A percentile compares a stretch with the other conserved stretches of the same genome.
These are phyloP conservation scores for Xylaria sp. DNA, from an alignment of 2,329 filamentous ascomycete species.

Conservation along the genomic window DNA sequence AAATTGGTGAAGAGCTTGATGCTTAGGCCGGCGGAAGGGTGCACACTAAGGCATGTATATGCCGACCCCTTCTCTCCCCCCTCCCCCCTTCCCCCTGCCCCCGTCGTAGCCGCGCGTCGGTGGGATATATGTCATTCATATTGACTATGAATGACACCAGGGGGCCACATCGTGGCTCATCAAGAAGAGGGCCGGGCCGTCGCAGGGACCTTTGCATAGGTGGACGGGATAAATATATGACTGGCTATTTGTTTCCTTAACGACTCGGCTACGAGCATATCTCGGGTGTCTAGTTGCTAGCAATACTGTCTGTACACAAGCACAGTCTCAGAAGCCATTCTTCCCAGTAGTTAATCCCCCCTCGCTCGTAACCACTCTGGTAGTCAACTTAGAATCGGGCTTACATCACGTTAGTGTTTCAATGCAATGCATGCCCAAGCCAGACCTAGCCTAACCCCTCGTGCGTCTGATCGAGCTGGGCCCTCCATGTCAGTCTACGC, in stretches of 20 bases:
- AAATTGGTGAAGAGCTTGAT: slow-evolving; percentile 11
- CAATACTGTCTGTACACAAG: slow-evolving; percentile 20
- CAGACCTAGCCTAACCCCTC: slow-evolving; percentile 1
- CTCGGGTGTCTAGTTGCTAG: slow-evolving; percentile 19
- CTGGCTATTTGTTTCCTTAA: slow-evolving; percentile 9
- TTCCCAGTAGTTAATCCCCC: neutral
- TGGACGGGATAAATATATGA: slow-evolving; percentile 8
- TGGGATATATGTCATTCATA: slow-evolving; percentile 3
- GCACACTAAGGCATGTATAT: neutral
- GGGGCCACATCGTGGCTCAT: slow-evolving; percentile 6
- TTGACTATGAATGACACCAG: neutral
- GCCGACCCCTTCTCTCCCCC: neutral
- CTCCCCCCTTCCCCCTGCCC: neutral
- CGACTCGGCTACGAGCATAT: slow-evolving; percentile 21
- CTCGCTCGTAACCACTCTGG: neutral
- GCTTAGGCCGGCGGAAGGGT: neutral
- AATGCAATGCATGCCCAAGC: slow-evolving; percentile 19
- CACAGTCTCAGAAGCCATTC: slow-evolving; percentile 9
- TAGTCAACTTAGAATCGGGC: neutral
- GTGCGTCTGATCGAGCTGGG: slow-evolving; percentile 20
- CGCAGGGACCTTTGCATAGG: slow-evolving; percentile 6
- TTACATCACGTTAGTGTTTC: slow-evolving; percentile 11
- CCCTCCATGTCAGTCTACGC: slow-evolving; percentile 7
- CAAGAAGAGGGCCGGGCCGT: slow-evolving; percentile 12
- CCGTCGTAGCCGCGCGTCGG: neutral